Conservation (phyloP, 2,329 filamentous ascomycete species). For the Sclerotinia subarctica region DNA sequence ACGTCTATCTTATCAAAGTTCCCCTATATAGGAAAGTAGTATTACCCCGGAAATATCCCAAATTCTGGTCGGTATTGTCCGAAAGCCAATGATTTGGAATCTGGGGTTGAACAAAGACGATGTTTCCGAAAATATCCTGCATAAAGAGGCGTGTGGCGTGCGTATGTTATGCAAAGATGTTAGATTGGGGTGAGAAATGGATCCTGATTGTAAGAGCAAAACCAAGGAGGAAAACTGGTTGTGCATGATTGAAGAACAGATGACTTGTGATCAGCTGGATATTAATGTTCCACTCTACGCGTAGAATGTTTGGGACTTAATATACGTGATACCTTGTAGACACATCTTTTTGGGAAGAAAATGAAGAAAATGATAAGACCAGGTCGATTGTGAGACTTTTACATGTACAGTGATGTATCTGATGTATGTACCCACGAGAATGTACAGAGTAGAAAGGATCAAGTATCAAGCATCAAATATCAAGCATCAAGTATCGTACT, state of each 20-base stretch:
- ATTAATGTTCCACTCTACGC: neutral
- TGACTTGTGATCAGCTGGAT: slow-evolving; percentile 9
- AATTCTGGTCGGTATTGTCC: neutral
- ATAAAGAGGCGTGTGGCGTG: neutral
- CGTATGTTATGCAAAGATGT: neutral
- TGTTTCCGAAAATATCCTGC: slow-evolving; percentile 1
- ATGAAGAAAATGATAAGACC: neutral
- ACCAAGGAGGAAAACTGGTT: neutral
- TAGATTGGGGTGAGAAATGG: neutral
- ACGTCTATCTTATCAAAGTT: neutral
- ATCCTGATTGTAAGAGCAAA: neutral
- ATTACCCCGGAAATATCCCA: slow-evolving; percentile 1
- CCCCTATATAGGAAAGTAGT: neutral
- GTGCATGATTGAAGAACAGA: neutral
- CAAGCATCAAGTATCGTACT: no score
- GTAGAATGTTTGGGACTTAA: neutral
- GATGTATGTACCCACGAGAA: slow-evolving; percentile 5
- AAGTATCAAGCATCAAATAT: no score
- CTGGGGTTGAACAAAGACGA: neutral
- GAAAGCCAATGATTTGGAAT: neutral
- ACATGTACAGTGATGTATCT: neutral
- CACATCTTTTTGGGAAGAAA: neutral
- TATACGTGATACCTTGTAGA: no score
- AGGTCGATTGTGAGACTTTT: neutral
- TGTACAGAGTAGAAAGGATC: neutral